These are phyloP conservation scores for Fomitopsis serialis DNA, from an alignment of 768 basidiomycete species.

Conservation along the genomic window DNA sequence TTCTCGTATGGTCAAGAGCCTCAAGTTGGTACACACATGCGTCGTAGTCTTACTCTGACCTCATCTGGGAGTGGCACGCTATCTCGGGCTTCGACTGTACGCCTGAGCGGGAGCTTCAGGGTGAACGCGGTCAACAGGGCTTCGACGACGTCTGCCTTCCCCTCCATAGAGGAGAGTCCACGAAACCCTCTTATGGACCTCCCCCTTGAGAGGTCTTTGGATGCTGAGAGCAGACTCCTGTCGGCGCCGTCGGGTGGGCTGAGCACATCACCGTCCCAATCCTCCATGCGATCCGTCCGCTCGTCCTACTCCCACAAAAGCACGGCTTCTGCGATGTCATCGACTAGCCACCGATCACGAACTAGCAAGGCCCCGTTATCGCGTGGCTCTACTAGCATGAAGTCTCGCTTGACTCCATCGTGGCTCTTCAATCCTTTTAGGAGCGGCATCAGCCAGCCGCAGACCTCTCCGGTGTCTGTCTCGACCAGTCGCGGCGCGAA, in stretches of 20 bases:
- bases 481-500: constrained; percentile 25
- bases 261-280: constrained; percentile 62
- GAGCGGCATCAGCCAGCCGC: constrained; percentile 55
- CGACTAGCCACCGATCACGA: constrained; percentile 11
- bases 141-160: constrained; percentile 44
- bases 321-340: constrained; percentile 32
- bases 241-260: constrained; percentile 24
- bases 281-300: constrained; percentile 53
- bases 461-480: constrained; percentile 51
- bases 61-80: constrained; percentile 35
- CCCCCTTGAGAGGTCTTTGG: constrained; percentile 33
- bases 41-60: constrained; percentile 29
- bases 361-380: constrained; percentile 23
- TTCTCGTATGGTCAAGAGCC: constrained; percentile 44
- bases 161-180: constrained; percentile 72
- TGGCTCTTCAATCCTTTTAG: constrained; percentile 80
- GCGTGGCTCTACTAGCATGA: constrained; percentile 33
- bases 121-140: constrained; percentile 30
- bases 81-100: constrained; percentile 25
- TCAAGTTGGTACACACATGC: constrained; percentile 23
- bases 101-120: constrained; percentile 27
- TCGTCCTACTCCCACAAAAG: constrained; percentile 39
- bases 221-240: constrained; percentile 14
- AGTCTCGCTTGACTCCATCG: constrained; percentile 62
- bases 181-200: constrained; percentile 43